Conservation (phyloP, 345 rosid species). For the Melaleuca quinquenervia region DNA sequence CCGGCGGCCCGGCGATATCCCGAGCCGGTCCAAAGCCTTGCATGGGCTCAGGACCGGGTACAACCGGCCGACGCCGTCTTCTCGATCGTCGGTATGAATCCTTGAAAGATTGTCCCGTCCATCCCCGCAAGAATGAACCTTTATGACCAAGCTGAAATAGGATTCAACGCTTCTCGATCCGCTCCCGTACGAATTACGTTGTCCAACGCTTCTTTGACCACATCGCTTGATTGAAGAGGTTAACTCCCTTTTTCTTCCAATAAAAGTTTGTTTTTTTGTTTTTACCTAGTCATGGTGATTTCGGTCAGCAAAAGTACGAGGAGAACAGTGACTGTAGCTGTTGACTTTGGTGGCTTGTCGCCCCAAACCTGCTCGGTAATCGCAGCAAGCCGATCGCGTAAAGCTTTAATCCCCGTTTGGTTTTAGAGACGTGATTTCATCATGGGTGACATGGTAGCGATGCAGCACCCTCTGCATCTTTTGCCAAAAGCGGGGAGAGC, state of each 20-base stretch:
- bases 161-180: not conserved
- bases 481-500: not conserved
- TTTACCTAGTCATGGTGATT: no score
- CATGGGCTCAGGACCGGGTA: not conserved
- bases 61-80: not conserved
- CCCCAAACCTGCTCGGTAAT: not conserved
- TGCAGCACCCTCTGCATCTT: not conserved
- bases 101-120: accelerated
- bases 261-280: no score
- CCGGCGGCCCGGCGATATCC: not conserved
- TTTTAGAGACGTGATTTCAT: not conserved
- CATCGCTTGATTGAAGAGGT: no score
- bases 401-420: not conserved
- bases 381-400: not conserved
- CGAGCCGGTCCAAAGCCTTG: not conserved
- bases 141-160: not conserved
- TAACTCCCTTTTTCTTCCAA: no score
- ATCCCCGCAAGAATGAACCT: not conserved
- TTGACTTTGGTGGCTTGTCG: not conserved
- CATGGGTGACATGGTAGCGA: not conserved
- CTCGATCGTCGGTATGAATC: not conserved
- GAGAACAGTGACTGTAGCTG: not conserved
- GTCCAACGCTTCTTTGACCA: not conserved
- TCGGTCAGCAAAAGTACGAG: not conserved
- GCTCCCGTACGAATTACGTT: not conserved